These are phyloP conservation scores for Xylariaceae sp. DNA, from an alignment of 2,329 filamentous ascomycete genomes.

Conservation along the genomic window DNA sequence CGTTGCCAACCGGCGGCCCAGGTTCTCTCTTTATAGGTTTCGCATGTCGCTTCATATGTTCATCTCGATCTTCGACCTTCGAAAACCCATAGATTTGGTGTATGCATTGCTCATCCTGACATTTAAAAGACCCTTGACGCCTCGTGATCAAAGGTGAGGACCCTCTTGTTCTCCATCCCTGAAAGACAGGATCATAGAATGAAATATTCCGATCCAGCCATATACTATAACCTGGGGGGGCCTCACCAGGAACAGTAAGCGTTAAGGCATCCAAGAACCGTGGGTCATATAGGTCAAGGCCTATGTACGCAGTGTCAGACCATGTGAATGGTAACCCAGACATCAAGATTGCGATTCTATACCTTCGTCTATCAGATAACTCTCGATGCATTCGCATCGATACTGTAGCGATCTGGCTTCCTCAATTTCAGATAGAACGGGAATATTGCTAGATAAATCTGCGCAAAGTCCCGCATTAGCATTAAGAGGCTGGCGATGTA, in stretches of 20 bases:
- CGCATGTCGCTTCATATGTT: slow-evolving; percentile 47
- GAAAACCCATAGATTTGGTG: slow-evolving; percentile 57
- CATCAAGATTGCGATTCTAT: slow-evolving; percentile 23
- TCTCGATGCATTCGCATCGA: slow-evolving; percentile 55
- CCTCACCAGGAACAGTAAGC: slow-evolving; percentile 36
- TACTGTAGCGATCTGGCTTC: slow-evolving; percentile 56
- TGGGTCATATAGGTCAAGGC: slow-evolving; percentile 41
- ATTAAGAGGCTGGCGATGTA: neutral
- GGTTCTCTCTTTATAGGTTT: slow-evolving; percentile 42
- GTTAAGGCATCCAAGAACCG: slow-evolving; percentile 39
- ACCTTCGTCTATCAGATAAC: slow-evolving; percentile 48
- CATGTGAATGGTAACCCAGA: slow-evolving; percentile 5
- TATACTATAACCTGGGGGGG: slow-evolving; percentile 45
- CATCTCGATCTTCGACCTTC: slow-evolving; percentile 48
- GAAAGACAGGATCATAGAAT: slow-evolving; percentile 46
- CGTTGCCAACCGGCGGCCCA: slow-evolving; percentile 39
- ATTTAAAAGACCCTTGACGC: slow-evolving; percentile 47
- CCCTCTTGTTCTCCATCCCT: slow-evolving; percentile 38
- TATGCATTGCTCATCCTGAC: slow-evolving; percentile 51
- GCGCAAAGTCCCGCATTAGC: slow-evolving; percentile 21
- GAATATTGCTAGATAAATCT: slow-evolving; percentile 41
- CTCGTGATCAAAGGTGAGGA: slow-evolving; percentile 36
- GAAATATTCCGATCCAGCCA: slow-evolving; percentile 53
- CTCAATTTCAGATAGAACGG: slow-evolving; percentile 51
- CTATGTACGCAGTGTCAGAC: slow-evolving; percentile 29